These are phyloP conservation scores for Gossypium aridum DNA, from an alignment of 441 rosid species.

Conservation along the genomic window DNA sequence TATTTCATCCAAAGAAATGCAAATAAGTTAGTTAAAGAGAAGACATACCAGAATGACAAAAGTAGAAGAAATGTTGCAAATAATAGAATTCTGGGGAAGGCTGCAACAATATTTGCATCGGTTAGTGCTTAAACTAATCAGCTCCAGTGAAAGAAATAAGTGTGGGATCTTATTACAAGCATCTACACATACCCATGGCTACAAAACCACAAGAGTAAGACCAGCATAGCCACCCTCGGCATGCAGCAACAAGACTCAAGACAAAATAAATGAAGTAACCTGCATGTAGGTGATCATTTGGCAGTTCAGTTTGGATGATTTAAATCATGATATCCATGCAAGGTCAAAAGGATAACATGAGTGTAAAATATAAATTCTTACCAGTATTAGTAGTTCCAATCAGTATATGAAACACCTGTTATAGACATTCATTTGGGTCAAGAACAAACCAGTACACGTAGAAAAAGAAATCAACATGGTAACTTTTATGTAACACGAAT, in stretches of 20 bases:
- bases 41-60: slow-evolving; percentile 58
- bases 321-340: background rate
- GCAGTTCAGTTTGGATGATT: background rate
- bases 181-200: slow-evolving; percentile 46
- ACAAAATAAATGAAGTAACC: slow-evolving; percentile 52
- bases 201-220: slow-evolving; percentile 58
- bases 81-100: slow-evolving; percentile 34
- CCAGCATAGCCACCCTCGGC: slow-evolving; percentile 58
- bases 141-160: background rate
- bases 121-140: slow-evolving; percentile 7
- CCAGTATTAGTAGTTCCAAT: slow-evolving; percentile 56
- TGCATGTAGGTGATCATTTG: slow-evolving; percentile 23
- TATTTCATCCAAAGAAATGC: background rate
- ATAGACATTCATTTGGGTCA: slow-evolving; percentile 21
- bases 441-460: background rate
- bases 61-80: slow-evolving; percentile 65
- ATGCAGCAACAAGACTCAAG: slow-evolving; percentile 36
- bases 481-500: background rate
- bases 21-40: background rate
- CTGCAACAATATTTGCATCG: slow-evolving; percentile 25
- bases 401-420: slow-evolving; percentile 63
- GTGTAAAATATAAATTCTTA: slow-evolving; percentile 20
- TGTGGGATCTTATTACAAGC: background rate
- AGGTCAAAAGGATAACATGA: background rate
- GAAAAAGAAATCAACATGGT: background rate